Evolutionary conservation across 2,329 filamentous ascomycete genomes (phyloP).

Genomic region (Pyrenophora tritici-repentis): DNA sequence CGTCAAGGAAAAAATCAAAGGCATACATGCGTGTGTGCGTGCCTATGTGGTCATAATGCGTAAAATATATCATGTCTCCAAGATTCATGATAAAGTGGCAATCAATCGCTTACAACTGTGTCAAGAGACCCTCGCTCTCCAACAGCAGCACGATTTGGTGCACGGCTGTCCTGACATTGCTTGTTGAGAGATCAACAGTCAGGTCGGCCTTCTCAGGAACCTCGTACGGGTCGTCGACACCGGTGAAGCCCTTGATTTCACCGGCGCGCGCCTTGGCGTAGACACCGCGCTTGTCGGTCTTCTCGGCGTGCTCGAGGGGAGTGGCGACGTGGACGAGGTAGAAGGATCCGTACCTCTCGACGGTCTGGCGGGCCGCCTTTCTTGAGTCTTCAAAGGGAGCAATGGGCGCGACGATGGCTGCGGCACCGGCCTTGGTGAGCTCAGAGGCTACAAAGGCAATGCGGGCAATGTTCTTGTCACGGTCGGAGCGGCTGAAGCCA

Average conservation of each 20-base stretch:
- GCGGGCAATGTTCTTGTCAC: conserved; percentile 91
- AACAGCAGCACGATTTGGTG: conserved; percentile 95
- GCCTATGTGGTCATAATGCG: too few relatives aligned
- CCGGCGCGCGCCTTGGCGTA: conserved; percentile 83
- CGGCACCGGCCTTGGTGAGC: conserved; percentile 88
- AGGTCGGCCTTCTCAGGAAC: conserved; percentile 78
- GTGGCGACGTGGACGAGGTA: conserved; percentile 96
- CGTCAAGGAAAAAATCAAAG: too few relatives aligned
- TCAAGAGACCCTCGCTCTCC: conserved; percentile 86
- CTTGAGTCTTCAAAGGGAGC: conserved; percentile 86
- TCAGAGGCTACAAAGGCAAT: conserved; percentile 96
- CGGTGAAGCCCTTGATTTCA: conserved; percentile 97
- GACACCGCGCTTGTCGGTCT: conserved; percentile 90
- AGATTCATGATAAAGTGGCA: not conserved
- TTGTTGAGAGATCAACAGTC: conserved; percentile 82
- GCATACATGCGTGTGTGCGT: too few relatives aligned
- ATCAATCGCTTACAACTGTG: conserved; percentile 51
- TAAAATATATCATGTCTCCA: too few relatives aligned
- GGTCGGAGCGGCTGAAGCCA: conserved; percentile 91
- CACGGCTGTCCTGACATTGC: conserved; percentile 87
- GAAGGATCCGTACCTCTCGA: conserved; percentile 89
- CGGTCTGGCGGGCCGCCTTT: conserved; percentile 76
- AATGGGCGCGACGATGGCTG: conserved; percentile 95
- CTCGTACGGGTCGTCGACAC: conserved; percentile 98
- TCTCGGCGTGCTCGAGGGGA: conserved; percentile 88